Percentiles rank a stretch among this genome's conserved stretches.
Evolutionary conservation across 768 basidiomycete genomes (phyloP).

Genomic region (Auricularia sp.): DNA sequence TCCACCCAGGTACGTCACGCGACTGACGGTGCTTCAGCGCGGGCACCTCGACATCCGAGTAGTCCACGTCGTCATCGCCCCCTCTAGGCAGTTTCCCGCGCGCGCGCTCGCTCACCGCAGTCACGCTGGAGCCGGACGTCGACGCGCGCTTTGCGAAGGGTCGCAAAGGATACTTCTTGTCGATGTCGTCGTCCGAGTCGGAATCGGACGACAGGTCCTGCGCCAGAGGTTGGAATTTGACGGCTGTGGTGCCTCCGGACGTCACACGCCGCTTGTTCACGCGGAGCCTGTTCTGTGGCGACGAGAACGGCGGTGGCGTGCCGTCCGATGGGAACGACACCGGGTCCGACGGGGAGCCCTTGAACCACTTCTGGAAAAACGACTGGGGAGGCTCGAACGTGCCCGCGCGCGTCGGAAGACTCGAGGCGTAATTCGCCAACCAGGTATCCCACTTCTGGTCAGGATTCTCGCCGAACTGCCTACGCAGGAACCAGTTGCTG

Average conservation of each 20-base stretch:
- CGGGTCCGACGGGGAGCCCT: slow-evolving; percentile 11
- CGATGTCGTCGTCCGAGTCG: slow-evolving; percentile 5
- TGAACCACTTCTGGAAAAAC: slow-evolving; percentile 44
- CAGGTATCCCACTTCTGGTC: slow-evolving; percentile 69
- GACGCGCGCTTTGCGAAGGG: neutral
- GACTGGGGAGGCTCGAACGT: slow-evolving; percentile 44
- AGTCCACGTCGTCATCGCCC: slow-evolving; percentile 22
- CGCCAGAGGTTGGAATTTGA: slow-evolving; percentile 10
- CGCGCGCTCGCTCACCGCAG: slow-evolving; percentile 11
- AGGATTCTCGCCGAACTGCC: slow-evolving; percentile 54
- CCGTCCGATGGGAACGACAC: slow-evolving; percentile 20
- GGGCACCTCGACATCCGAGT: slow-evolving; percentile 40
- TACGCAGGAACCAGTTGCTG: slow-evolving; percentile 46
- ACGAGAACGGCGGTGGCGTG: slow-evolving; percentile 12
- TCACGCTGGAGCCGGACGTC: slow-evolving; percentile 5
- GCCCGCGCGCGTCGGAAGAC: slow-evolving; percentile 49
- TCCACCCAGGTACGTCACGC: slow-evolving; percentile 30
- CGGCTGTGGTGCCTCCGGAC: neutral
- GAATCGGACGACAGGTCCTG: slow-evolving; percentile 7
- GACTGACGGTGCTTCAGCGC: slow-evolving; percentile 2
- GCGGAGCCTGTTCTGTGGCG: slow-evolving; percentile 13
- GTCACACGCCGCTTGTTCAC: slow-evolving; percentile 5
- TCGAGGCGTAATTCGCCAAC: slow-evolving; percentile 46
- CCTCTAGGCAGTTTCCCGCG: slow-evolving; percentile 7
- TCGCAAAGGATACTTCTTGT: slow-evolving; percentile 4